Conservation (phyloP, 1,139 yeast species). For the Arxiozyma slooffiae region DNA sequence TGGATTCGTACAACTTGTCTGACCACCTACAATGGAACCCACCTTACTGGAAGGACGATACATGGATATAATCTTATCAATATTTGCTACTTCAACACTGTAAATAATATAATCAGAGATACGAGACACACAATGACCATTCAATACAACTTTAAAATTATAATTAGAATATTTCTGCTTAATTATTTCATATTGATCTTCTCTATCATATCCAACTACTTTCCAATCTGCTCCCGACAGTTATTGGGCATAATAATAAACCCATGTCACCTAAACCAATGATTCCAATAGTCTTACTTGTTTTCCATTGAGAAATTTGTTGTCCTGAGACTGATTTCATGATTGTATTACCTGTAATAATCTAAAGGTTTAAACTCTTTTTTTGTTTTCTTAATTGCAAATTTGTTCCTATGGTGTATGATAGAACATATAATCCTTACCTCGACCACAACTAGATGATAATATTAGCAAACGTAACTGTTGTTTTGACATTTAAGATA, state of each 20-base stretch:
- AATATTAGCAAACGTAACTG: neutral
- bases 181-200: conserved; percentile 48
- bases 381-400: neutral
- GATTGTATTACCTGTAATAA: neutral
- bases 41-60: conserved; percentile 84
- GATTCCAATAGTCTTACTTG: conserved; percentile 60
- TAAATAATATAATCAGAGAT: conserved; percentile 72
- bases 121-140: conserved; percentile 80
- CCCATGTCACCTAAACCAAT: conserved; percentile 99
- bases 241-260: conserved; percentile 62
- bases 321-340: conserved; percentile 1
- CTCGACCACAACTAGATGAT: neutral
- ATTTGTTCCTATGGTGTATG: too few relatives aligned
- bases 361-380: neutral
- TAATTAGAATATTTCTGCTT: conserved; percentile 37
- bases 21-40: conserved; percentile 95
- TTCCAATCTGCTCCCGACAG: conserved; percentile 81
- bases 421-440: too few relatives aligned
- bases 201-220: conserved; percentile 86
- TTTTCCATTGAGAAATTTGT: conserved; percentile 29
- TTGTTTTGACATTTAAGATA: neutral
- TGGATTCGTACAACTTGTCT: conserved; percentile 88
- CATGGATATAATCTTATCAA: conserved; percentile 54
- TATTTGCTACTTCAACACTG: conserved; percentile 82
- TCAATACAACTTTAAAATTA: conserved; percentile 45